Evolutionary conservation across 345 rosid species (phyloP).

Genomic region (Passiflora organensis): DNA sequence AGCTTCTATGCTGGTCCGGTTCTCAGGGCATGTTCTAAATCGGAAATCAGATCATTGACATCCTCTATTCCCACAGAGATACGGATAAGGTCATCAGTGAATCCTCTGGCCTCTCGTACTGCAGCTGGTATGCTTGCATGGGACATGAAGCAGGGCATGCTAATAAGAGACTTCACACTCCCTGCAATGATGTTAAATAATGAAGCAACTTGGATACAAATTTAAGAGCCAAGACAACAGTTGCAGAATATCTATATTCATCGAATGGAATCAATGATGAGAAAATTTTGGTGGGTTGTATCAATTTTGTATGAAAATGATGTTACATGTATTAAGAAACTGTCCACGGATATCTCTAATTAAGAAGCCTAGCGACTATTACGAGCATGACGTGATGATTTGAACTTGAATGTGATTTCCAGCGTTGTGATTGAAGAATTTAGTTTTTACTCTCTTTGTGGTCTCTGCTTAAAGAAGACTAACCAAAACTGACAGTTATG

Average conservation of each 20-base stretch:
- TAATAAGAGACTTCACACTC: conserved; percentile 91
- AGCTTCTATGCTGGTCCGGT: conserved; percentile 46
- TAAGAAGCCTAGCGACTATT: no score
- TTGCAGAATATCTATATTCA: no score
- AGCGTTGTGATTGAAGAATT: no score
- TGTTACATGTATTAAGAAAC: no score
- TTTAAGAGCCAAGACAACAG: background rate
- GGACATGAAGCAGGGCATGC: conserved; percentile 99
- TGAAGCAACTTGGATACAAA: background rate
- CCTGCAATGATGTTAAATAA: conserved; percentile 35
- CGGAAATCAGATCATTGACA: conserved; percentile 79
- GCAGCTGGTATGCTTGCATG: conserved; percentile 85
- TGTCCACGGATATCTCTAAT: no score
- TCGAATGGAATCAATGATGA: no score
- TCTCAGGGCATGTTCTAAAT: conserved; percentile 65
- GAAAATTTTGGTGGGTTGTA: no score
- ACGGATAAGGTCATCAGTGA: conserved; percentile 82
- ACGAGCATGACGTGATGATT: no score
- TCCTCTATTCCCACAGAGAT: conserved; percentile 93
- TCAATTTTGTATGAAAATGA: no score
- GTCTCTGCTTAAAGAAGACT: conserved; percentile 19
- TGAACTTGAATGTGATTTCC: no score
- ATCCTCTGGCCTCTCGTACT: conserved; percentile 86
- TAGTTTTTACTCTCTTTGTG: background rate
- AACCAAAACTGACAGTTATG: conserved; percentile 96